Evolutionary conservation across 2,329 filamentous ascomycete species (phyloP).

Genomic region (Fusarium stilboides): DNA sequence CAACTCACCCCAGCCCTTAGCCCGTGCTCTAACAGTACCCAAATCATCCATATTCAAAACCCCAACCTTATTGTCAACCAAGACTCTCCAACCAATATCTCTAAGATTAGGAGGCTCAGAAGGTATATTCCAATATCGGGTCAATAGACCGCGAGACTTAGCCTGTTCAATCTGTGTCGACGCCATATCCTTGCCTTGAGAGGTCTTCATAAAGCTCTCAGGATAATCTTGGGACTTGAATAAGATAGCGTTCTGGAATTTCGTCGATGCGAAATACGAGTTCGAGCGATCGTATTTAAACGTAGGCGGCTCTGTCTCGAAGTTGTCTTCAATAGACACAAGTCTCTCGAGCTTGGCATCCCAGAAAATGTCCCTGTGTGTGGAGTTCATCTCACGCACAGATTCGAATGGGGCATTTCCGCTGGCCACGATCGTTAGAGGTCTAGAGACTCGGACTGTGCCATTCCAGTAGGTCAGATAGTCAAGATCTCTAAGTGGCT

Average conservation of each 20-base stretch:
- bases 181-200: not conserved
- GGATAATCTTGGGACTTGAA: not conserved
- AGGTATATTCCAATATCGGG: constrained; percentile 24
- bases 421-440: constrained; percentile 18
- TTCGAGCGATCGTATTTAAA: constrained; percentile 22
- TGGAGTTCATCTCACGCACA: not conserved
- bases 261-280: constrained; percentile 25
- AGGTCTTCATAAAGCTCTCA: not conserved
- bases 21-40: constrained; percentile 24
- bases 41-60: constrained; percentile 28
- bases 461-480: constrained; percentile 32
- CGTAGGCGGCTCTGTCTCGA: constrained; percentile 1
- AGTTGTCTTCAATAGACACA: constrained; percentile 3
- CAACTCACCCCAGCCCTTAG: constrained; percentile 22
- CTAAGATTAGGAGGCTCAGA: constrained; percentile 21
- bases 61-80: constrained; percentile 15
- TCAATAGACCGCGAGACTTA: constrained; percentile 12
- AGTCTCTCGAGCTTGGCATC: constrained; percentile 27
- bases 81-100: constrained; percentile 21
- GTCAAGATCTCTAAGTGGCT: constrained; percentile 12
- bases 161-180: constrained; percentile 25
- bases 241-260: constrained; percentile 19
- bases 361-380: constrained; percentile 29
- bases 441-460: constrained; percentile 4
- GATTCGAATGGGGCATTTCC: constrained; percentile 24